A percentile compares a stretch with the other conserved stretches of the same genome.
Conservation (phyloP, 805 yeast genomes). For the baker's yeast (Saccharomyces cerevisiae) region DNA sequence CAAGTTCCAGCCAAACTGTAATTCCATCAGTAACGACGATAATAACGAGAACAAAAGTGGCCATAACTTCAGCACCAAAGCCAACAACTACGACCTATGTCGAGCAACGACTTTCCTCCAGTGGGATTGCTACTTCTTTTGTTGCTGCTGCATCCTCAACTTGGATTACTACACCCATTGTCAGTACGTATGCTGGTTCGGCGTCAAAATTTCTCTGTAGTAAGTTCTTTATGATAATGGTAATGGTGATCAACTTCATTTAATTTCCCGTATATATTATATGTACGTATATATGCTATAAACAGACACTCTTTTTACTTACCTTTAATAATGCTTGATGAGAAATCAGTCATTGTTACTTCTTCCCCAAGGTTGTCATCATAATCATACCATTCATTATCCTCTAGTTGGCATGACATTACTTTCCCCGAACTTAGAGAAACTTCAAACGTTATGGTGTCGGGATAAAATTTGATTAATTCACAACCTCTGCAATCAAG, state of each 20-base stretch:
- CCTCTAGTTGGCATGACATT: conserved; percentile 38
- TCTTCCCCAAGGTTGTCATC: conserved; percentile 78
- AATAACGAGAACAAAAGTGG: conserved; percentile 1
- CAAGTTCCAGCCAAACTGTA: conserved; percentile 5
- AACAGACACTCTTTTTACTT: conserved; percentile 9
- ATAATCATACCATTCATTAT: conserved; percentile 90
- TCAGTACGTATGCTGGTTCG: conserved; percentile 9
- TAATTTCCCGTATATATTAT: background rate
- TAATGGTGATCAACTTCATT: background rate
- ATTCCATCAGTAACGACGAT: conserved; percentile 6
- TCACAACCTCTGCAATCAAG: conserved; percentile 86
- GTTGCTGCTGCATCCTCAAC: conserved; percentile 1
- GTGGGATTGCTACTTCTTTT: background rate
- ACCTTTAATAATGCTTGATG: conserved; percentile 49
- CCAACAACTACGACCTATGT: conserved; percentile 1
- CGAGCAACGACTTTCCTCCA: background rate
- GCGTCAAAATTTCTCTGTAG: background rate
- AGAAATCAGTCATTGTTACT: conserved; percentile 69
- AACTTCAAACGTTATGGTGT: conserved; percentile 22
- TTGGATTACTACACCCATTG: conserved; percentile 2
- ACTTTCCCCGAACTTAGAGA: conserved; percentile 18
- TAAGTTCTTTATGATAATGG: background rate
- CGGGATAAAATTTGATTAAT: conserved; percentile 57
- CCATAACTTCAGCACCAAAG: conserved; percentile 3
- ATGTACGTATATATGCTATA: background rate